Conservation (phyloP, 2,329 filamentous ascomycete genomes). For the Amesomyces nigricolor region DNA sequence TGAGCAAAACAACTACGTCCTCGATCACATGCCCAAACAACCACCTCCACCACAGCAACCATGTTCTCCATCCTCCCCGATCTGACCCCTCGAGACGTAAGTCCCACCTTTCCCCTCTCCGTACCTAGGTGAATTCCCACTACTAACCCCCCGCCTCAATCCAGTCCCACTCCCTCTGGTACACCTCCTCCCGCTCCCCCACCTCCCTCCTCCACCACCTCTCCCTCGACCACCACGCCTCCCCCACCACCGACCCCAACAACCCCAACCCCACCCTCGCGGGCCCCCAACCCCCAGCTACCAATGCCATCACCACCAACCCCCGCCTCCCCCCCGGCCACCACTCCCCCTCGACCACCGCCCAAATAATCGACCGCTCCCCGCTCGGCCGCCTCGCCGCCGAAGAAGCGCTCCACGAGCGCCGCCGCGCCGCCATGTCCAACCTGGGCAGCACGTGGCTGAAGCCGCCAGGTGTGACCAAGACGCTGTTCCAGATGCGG, state of each 20-base stretch:
- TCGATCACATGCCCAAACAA: background rate
- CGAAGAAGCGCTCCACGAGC: slow-evolving; percentile 72
- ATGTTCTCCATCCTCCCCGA: slow-evolving; percentile 63
- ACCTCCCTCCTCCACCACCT: slow-evolving; percentile 7
- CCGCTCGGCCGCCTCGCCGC: slow-evolving; percentile 63
- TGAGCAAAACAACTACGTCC: background rate
- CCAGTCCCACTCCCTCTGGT: slow-evolving; percentile 70
- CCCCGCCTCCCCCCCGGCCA: slow-evolving; percentile 1
- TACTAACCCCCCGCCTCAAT: background rate
- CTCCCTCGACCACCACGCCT: too few relatives aligned
- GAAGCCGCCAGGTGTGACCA: slow-evolving; percentile 77
- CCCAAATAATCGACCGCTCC: slow-evolving; percentile 44
- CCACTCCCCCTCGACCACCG: slow-evolving; percentile 2
- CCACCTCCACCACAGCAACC: slow-evolving; percentile 16
- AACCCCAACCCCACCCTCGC: slow-evolving; percentile 19
- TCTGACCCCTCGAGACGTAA: slow-evolving; percentile 65
- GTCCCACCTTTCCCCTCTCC: slow-evolving; percentile 25
- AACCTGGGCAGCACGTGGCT: slow-evolving; percentile 90
- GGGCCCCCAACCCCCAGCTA: background rate
- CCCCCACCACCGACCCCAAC: slow-evolving; percentile 20
- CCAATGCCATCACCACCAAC: background rate
- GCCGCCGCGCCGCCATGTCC: slow-evolving; percentile 73
- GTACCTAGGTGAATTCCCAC: background rate
- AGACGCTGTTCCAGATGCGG: slow-evolving; percentile 83
- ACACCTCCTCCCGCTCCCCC: slow-evolving; percentile 57